Evolutionary conservation across 768 basidiomycete species (phyloP).

Genomic region (Pulveroboletus sp.): DNA sequence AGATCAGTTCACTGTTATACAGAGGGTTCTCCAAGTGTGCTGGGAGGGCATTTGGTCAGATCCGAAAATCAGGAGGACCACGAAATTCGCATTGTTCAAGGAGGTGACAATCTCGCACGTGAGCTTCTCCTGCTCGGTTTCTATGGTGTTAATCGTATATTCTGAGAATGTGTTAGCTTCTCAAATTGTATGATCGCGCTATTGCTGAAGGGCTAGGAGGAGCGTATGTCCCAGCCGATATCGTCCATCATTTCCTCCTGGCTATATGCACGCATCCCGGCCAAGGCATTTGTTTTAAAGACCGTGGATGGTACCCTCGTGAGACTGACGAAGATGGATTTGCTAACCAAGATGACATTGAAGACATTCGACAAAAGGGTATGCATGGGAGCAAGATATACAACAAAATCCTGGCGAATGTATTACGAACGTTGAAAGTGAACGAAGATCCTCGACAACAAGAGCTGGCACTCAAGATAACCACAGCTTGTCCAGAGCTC

Average conservation of each 20-base stretch:
- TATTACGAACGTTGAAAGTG: conserved; percentile 73
- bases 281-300: conserved; percentile 79
- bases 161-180: conserved; percentile 40
- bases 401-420: conserved; percentile 78
- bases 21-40: conserved; percentile 63
- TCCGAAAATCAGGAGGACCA: conserved; percentile 60
- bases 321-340: conserved; percentile 44
- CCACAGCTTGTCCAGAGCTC: conserved; percentile 82
- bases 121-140: conserved; percentile 12
- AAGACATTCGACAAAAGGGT: conserved; percentile 30
- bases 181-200: conserved; percentile 68
- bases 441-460: conserved; percentile 86
- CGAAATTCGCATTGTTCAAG: conserved; percentile 69
- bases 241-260: conserved; percentile 83
- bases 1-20: conserved; percentile 58
- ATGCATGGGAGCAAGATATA: conserved; percentile 46
- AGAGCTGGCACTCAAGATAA: conserved; percentile 75
- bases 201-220: conserved; percentile 43
- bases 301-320: conserved; percentile 87
- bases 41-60: conserved; percentile 81
- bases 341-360: conserved; percentile 35
- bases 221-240: conserved; percentile 65
- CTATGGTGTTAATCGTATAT: background rate
- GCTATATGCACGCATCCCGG: conserved; percentile 81
- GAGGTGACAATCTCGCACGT: conserved; percentile 64